Percentiles rank a stretch among this genome's conserved stretches.
phyloP scores from a whole-genome alignment of 2,329 filamentous ascomycete genomes.

The Exophiala alcalophila region DNA sequence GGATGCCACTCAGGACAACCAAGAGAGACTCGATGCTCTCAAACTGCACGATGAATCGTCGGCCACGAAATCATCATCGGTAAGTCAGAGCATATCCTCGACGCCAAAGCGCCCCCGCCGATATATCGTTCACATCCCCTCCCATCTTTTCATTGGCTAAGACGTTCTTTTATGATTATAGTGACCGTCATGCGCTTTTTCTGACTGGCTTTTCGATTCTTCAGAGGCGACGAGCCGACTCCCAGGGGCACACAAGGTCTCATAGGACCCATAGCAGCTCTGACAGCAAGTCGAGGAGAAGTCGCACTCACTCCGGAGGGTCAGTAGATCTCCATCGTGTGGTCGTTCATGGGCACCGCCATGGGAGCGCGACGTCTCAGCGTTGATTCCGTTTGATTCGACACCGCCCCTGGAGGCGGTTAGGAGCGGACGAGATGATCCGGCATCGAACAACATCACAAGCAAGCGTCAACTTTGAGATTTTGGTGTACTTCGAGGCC shows the following conservation, averaged over 20 bases:
- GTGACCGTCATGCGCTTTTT: conserved; percentile 42
- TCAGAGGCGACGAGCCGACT: conserved; percentile 47
- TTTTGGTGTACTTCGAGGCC: conserved; percentile 21
- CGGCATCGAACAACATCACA: background rate
- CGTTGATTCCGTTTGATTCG: conserved; percentile 4
- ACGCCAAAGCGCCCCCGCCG: background rate
- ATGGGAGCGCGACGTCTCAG: conserved; percentile 11
- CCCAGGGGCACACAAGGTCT: conserved; percentile 30
- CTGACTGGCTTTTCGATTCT: conserved; percentile 46
- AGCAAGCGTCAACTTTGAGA: conserved; percentile 18
- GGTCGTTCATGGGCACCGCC: conserved; percentile 19
- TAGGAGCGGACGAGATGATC: conserved; percentile 1
- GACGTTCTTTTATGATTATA: conserved; percentile 37
- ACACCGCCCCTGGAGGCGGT: background rate
- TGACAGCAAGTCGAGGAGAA: conserved; percentile 19
- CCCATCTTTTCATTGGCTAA: conserved; percentile 41
- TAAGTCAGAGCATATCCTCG: conserved; percentile 38
- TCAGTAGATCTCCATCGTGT: conserved; percentile 22
- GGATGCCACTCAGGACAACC: conserved; percentile 77
- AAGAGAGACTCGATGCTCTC: conserved; percentile 82
- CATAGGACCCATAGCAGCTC: conserved; percentile 27
- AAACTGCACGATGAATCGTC: conserved; percentile 75
- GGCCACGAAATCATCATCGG: conserved; percentile 52
- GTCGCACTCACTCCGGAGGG: conserved; percentile 22
- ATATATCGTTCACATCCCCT: conserved; percentile 2